Base-by-base conservation (phyloP, 202 grass and related monocot species). In the Brachypodium distachyon region DNA sequence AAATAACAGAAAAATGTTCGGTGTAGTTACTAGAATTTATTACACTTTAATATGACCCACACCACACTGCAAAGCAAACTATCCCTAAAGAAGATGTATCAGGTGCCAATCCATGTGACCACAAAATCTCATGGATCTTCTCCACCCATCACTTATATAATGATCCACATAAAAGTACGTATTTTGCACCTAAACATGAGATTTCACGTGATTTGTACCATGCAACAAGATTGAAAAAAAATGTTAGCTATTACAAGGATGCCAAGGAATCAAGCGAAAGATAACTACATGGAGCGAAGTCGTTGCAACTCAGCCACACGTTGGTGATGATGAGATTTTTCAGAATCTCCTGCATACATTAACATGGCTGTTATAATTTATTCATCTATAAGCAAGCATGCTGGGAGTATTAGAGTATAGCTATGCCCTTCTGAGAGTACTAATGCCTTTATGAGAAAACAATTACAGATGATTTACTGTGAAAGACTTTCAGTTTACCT, bases 251-350 rank as follows among this genome's bases (percentile, higher is more conserved):
- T 56, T 51, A 66, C 34, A 29, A 77, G 31, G 21, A 69, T 46
- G 18, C 38, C 1, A 76, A 65, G 39, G 1, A 48, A 43, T 50
- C 14, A 81, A 51, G 32, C 5, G 2, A 56, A 76, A 49, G 48
- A 46, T 65, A 86, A 29, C 17, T 99, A 99, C 96, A 99, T 99
- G n/a, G 96, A 99, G 78, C 96, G 96, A 82, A 99, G 96, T 39
- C 91, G 82, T 79, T 99, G 91, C 76, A 99, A 81, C 61, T 99
- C 96, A 88, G 92, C 83, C 34, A 99, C 84, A 82, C 91, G 96
- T 48, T 88, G 86, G 48, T 88, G 86, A 77, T 99, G 87, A 85
- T 92, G 96, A 61, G 95, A 89, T 89, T 99, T 99, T 83, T 95
- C 91, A 37, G 89, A 86, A 88, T 99, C 96, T 88, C 96, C 96